Evolutionary conservation across 805 yeast species (phyloP).

Genomic region (Saturnispora saitoi): DNA sequence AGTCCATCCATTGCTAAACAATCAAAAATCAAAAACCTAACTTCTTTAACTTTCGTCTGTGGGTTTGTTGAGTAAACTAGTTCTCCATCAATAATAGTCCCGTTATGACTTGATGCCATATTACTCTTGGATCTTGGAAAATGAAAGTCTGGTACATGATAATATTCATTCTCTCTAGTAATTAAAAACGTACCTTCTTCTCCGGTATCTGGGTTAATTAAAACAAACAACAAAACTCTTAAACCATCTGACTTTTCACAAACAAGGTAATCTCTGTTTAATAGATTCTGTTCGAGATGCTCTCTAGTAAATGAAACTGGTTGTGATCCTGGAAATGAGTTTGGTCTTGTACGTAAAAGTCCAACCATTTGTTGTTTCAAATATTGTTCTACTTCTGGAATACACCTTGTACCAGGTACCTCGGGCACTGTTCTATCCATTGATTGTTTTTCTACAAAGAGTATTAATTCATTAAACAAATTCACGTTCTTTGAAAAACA

Average conservation of each 20-base stretch:
- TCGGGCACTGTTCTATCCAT: constrained; percentile 55
- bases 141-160: constrained; percentile 71
- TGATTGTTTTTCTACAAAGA: not conserved
- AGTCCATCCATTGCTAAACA: constrained; percentile 78
- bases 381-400: constrained; percentile 60
- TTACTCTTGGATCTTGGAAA: constrained; percentile 53
- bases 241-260: constrained; percentile 96
- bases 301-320: constrained; percentile 82
- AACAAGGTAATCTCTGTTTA: constrained; percentile 74
- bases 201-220: constrained; percentile 51
- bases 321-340: constrained; percentile 82
- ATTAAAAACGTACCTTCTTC: constrained; percentile 87
- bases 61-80: constrained; percentile 64
- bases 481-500: not conserved
- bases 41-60: constrained; percentile 46
- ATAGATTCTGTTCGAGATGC: constrained; percentile 56
- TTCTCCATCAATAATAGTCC: constrained; percentile 91
- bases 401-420: constrained; percentile 78
- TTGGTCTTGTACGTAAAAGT: constrained; percentile 46
- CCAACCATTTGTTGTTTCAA: constrained; percentile 61
- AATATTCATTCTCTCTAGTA: constrained; percentile 83
- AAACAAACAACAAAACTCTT: constrained; percentile 65
- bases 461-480: too few species aligned
- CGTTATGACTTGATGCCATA: constrained; percentile 62
- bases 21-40: constrained; percentile 83